Base-by-base conservation (phyloP, 208 protist genomes). In the Herpetomonas tarakana region DNA sequence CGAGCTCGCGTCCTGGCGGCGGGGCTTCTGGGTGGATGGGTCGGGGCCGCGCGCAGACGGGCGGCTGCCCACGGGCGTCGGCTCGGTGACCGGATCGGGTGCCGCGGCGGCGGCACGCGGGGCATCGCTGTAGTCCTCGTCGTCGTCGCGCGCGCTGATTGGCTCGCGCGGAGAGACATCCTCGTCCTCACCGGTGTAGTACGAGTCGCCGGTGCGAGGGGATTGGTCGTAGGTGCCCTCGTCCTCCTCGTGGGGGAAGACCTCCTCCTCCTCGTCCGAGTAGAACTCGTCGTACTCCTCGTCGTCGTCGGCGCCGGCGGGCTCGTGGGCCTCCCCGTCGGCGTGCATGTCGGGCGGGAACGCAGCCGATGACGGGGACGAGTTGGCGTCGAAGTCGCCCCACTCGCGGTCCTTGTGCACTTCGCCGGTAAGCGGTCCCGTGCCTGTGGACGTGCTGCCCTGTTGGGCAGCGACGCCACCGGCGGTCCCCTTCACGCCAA, bases 281-380 rank as follows among this genome's bases (percentile, higher is more conserved):
- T 78, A 72, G 62, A 85, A 81, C 61, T 88, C 81, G 60, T 79
- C 75, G 65, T 82, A 86, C 53, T 76, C 74, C 44, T 70, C 68
- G 49, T 62, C 60, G 30, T 67, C 31, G 59, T 53, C 26, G 61
- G 11, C 2, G 41, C 7, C 6, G 11, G 58, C 39, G 22, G 26
- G 24, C 19, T 59, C 68, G 59, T 62, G 62, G 31, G 49, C 24
- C 1, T 65, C 68, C 9, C 21, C 47, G n/a, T 55, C 45, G 51
- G n/a, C 22, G 26, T 65, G 52, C 3, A 65, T 26, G 31, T 72
- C 50, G 6, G 67, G 49, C 3, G 63, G 58, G 51, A 71, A 76
- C 26, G 67, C 65, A 21, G 73, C 65, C 39, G 70, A 79, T 4
- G 77, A 72, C 2, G 62, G 46, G n/a, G 68, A 55, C 18, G 47